Evolutionary conservation across 129 eudicot genomes (phyloP).

Genomic region (Lactuca saligna): DNA sequence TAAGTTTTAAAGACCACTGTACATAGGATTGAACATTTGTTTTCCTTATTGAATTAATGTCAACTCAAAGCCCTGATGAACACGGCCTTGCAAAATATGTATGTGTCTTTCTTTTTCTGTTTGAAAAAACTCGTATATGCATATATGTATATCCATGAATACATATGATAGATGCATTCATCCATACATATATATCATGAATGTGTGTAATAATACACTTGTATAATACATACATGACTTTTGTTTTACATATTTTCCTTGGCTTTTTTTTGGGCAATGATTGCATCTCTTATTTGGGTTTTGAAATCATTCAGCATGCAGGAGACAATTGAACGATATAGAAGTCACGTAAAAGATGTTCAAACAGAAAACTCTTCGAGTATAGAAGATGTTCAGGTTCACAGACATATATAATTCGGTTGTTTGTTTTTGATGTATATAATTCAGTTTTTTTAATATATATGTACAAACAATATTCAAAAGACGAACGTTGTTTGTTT

Average conservation of each 20-base stretch:
- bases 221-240: not conserved
- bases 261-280: constrained; percentile 5
- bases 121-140: too few relatives aligned
- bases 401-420: not conserved
- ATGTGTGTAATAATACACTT: not conserved
- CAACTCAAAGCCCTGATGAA: too few relatives aligned
- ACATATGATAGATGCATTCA: too few relatives aligned
- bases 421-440: not conserved
- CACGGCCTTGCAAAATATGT: too few relatives aligned
- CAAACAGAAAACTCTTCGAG: constrained; percentile 47
- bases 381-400: constrained; percentile 69
- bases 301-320: constrained; percentile 62
- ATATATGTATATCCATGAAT: too few relatives aligned
- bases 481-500: too few relatives aligned
- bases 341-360: constrained; percentile 56
- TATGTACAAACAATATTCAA: too few relatives aligned
- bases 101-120: too few relatives aligned
- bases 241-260: not conserved
- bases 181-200: not conserved
- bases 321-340: constrained; percentile 74
- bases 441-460: not conserved
- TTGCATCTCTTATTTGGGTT: constrained; percentile 5
- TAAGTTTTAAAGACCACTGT: too few relatives aligned
- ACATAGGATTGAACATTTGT: too few relatives aligned
- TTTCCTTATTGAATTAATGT: too few relatives aligned